Conservation (phyloP, 805 yeast species). For the Candida vaughaniae region DNA sequence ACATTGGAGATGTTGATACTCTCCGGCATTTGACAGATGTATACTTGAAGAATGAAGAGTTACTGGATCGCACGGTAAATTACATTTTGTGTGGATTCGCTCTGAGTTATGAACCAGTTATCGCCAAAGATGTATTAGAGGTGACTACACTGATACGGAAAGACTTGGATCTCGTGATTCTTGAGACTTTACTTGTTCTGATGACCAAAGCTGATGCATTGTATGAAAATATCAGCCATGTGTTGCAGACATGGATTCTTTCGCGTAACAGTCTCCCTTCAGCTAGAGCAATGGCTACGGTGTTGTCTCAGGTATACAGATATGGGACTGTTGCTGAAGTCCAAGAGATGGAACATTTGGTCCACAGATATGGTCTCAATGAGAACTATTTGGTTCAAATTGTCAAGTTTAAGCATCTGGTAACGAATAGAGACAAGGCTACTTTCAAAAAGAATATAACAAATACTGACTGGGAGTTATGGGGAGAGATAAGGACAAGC, state of each 20-base stretch:
- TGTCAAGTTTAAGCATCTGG: conserved; percentile 22
- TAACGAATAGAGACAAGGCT: conserved; percentile 24
- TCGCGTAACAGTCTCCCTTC: conserved; percentile 21
- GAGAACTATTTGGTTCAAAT: conserved; percentile 24
- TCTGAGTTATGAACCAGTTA: conserved; percentile 32
- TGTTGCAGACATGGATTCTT: conserved; percentile 28
- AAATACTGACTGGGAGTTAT: conserved; percentile 18
- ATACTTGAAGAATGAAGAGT: conserved; percentile 12
- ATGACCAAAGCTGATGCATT: conserved; percentile 27
- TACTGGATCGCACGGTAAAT: conserved; percentile 25
- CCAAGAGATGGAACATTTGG: conserved; percentile 17
- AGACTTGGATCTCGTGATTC: conserved; percentile 21
- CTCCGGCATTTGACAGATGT: conserved; percentile 1
- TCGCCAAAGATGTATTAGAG: conserved; percentile 24
- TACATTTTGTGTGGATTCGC: conserved; percentile 31
- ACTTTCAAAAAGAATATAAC: conserved; percentile 24
- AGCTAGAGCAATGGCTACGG: conserved; percentile 23
- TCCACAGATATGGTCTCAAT: conserved; percentile 19
- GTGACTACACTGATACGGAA: conserved; percentile 1
- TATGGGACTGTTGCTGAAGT: conserved; percentile 30
- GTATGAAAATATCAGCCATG: conserved; percentile 26
- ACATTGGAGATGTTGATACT: conserved; percentile 28
- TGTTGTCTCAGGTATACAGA: conserved; percentile 28
- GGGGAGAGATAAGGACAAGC: not conserved
- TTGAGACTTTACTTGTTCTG: conserved; percentile 26